phyloP scores from a whole-genome alignment of 306 rosid genomes.

The Rubus parviflorus region DNA sequence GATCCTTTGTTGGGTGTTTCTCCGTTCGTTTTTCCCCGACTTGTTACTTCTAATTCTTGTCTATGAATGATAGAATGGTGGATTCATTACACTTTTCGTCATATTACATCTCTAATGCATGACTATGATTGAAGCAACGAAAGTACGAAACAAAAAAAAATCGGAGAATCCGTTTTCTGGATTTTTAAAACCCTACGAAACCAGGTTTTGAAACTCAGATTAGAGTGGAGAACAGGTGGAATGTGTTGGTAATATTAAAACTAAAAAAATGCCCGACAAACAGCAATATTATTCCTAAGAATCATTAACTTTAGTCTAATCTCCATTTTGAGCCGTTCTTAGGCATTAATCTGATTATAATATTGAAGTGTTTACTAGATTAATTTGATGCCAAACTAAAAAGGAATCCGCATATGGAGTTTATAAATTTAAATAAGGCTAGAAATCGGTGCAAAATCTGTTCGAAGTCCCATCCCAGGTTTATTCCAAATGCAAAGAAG shows the following conservation, averaged over 20 bases:
- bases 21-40: no score
- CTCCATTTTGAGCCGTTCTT: slow-evolving; percentile 9
- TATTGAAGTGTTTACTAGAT: neutral
- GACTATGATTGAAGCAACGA: neutral
- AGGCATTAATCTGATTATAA: neutral
- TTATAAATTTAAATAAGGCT: neutral
- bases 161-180: neutral
- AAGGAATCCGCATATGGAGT: slow-evolving; percentile 6
- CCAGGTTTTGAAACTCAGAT: slow-evolving; percentile 20
- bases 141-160: neutral
- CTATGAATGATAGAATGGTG: no score
- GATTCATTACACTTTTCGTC: no score
- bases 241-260: slow-evolving; percentile 21
- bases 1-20: neutral
- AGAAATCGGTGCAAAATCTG: slow-evolving; percentile 7
- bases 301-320: slow-evolving; percentile 23
- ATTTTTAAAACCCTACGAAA: neutral
- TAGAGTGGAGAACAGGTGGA: slow-evolving; percentile 43
- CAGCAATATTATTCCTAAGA: slow-evolving; percentile 10
- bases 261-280: slow-evolving; percentile 39
- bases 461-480: slow-evolving; percentile 3
- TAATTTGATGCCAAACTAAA: neutral
- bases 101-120: no score
- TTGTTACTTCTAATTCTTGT: no score
- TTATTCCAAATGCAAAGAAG: slow-evolving; percentile 22